Percentiles rank a stretch among this genome's conserved stretches.
phyloP scores from a whole-genome alignment of 2,329 filamentous ascomycete genomes.

The Neurospora sp. region DNA sequence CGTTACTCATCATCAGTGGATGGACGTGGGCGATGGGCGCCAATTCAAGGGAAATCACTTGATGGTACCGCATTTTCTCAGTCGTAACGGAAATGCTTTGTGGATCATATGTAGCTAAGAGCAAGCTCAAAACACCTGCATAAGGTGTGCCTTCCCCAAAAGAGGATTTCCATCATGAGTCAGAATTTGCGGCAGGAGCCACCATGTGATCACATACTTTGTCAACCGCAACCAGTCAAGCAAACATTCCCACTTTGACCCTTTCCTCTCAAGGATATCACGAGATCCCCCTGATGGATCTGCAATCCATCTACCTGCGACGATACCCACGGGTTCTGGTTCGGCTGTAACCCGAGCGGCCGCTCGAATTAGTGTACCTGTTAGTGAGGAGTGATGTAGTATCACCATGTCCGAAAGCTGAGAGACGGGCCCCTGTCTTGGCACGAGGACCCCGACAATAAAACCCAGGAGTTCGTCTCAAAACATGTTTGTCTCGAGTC shows the following conservation, averaged over 20 bases:
- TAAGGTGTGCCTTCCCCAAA: no score
- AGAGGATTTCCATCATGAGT: no score
- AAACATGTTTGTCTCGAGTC: neutral
- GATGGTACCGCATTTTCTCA: no score
- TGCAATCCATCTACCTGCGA: neutral
- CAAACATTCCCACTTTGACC: neutral
- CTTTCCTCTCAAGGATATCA: neutral
- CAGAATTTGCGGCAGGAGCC: neutral
- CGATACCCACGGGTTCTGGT: neutral
- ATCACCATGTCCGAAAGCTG: neutral
- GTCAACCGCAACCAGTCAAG: neutral
- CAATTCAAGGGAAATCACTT: neutral
- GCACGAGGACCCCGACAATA: neutral
- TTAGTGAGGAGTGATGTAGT: neutral
- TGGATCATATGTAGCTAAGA: no score
- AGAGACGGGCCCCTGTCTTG: neutral
- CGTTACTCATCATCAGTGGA: neutral
- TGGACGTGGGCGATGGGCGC: neutral
- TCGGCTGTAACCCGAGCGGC: neutral
- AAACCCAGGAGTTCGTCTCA: neutral
- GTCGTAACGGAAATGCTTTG: no score
- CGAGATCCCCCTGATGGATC: neutral
- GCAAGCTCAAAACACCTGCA: no score
- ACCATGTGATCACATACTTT: neutral
- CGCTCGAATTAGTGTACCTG: no score